Percentiles rank a stretch among this genome's conserved stretches.
Evolutionary conservation across 345 rosid species (phyloP).

Genomic region (Luvunga scandens): DNA sequence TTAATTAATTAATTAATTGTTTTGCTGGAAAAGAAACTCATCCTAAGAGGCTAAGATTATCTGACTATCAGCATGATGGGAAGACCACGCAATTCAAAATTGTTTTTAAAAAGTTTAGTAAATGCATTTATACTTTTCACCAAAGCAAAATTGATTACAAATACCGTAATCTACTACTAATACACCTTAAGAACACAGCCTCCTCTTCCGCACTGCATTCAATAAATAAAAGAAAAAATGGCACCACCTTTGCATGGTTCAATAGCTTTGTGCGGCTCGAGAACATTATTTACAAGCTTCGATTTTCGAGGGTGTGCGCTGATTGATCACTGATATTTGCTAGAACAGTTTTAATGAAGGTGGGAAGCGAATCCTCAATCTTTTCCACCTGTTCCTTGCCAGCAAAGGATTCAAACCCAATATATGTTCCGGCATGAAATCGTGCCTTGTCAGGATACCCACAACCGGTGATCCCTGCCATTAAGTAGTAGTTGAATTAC

Average conservation of each 20-base stretch:
- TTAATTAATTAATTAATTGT: no score
- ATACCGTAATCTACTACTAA: not conserved
- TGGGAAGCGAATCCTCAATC: slow-evolving; percentile 59
- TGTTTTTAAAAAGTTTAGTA: not conserved
- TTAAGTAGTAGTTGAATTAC: not conserved
- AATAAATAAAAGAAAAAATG: not conserved
- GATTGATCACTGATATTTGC: not conserved
- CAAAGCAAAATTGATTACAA: not conserved
- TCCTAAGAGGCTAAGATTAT: not conserved
- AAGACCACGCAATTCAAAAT: not conserved
- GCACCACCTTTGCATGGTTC: not conserved
- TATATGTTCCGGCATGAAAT: slow-evolving; percentile 90
- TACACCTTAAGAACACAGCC: not conserved
- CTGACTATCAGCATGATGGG: not conserved
- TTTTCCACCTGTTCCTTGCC: slow-evolving; percentile 62
- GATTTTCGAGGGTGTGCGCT: not conserved
- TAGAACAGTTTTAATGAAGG: slow-evolving; percentile 14
- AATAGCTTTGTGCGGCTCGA: not conserved
- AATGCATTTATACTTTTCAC: not conserved
- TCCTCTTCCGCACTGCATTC: not conserved
- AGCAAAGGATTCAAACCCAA: slow-evolving; percentile 65
- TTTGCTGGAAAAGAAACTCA: not conserved
- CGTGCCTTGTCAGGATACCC: slow-evolving; percentile 87
- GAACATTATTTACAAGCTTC: slow-evolving; percentile 11
- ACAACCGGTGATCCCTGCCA: slow-evolving; percentile 77